Percentiles rank a stretch among this genome's conserved stretches.
These are phyloP conservation scores for Anastatica hierochuntica DNA, from an alignment of 345 rosid genomes.

Conservation along the genomic window DNA sequence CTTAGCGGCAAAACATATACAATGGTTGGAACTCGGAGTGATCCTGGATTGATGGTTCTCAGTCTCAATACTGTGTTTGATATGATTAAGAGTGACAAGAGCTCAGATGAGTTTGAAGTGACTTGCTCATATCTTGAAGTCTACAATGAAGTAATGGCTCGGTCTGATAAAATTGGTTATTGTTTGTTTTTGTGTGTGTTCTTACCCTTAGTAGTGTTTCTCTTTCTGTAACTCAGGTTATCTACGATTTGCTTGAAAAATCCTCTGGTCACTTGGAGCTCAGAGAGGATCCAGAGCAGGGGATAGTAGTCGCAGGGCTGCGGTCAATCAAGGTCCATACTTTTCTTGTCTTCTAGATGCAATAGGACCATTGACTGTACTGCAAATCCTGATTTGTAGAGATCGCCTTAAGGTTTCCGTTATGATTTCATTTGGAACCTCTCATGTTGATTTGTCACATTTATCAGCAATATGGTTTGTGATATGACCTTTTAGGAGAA, in stretches of 20 bases:
- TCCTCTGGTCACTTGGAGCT: constrained; percentile 91
- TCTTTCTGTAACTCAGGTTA: constrained; percentile 47
- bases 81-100: constrained; percentile 54
- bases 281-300: constrained; percentile 92
- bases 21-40: constrained; percentile 80
- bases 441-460: background rate
- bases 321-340: constrained; percentile 69
- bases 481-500: background rate
- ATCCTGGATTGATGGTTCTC: constrained; percentile 98
- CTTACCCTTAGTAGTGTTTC: background rate
- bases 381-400: background rate
- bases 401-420: background rate
- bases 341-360: constrained; percentile 5
- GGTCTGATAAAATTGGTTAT: background rate
- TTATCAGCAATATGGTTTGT: background rate
- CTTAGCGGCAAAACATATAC: constrained; percentile 90
- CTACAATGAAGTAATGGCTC: constrained; percentile 66
- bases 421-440: background rate
- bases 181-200: background rate
- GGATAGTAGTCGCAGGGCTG: constrained; percentile 81
- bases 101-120: constrained; percentile 71
- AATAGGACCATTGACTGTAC: background rate
- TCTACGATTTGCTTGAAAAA: constrained; percentile 87
- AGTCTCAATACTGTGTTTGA: constrained; percentile 78
- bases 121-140: constrained; percentile 93